Conservation (phyloP, 2,329 filamentous ascomycete genomes). For the Teratosphaeriaceae sp. region DNA sequence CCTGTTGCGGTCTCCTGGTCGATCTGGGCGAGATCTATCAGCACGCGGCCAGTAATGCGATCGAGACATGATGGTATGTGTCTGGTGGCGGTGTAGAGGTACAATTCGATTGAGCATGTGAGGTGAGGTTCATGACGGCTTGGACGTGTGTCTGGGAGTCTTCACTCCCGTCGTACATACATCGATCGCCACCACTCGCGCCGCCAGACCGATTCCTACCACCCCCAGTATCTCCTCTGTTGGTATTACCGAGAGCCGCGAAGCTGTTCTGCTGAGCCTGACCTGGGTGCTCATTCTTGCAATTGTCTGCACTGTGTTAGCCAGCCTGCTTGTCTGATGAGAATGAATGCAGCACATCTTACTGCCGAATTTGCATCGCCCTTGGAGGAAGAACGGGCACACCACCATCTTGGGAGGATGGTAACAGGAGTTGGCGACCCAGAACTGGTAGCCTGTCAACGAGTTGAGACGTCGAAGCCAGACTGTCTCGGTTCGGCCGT, state of each 20-base stretch:
- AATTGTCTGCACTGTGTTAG: slow-evolving; percentile 41
- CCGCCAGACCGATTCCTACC: slow-evolving; percentile 17
- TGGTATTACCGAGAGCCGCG: slow-evolving; percentile 39
- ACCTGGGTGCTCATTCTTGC: slow-evolving; percentile 54
- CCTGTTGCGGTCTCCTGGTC: slow-evolving; percentile 6
- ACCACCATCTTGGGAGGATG: slow-evolving; percentile 24
- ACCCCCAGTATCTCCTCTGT: slow-evolving; percentile 14
- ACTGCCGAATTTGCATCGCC: slow-evolving; percentile 61
- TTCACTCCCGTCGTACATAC: slow-evolving; percentile 8
- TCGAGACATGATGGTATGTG: too few relatives aligned
- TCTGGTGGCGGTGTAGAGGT: too few relatives aligned
- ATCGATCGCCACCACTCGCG: slow-evolving; percentile 15
- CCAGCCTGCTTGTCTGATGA: slow-evolving; percentile 21
- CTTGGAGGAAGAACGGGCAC: slow-evolving; percentile 60
- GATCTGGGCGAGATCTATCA: slow-evolving; percentile 7
- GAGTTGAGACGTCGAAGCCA: too few relatives aligned
- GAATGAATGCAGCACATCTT: slow-evolving; percentile 10
- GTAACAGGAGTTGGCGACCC: neutral
- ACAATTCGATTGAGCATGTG: neutral
- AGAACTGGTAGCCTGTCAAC: too few relatives aligned
- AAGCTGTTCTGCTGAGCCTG: slow-evolving; percentile 49
- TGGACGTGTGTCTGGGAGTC: neutral
- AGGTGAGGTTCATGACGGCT: slow-evolving; percentile 1
- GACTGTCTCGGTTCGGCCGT: too few relatives aligned
- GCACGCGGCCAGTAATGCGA: neutral